A percentile compares a stretch with the other conserved stretches of the same genome.
Evolutionary conservation across 768 basidiomycete genomes (phyloP).

Genomic region (Phallus indusiatus): DNA sequence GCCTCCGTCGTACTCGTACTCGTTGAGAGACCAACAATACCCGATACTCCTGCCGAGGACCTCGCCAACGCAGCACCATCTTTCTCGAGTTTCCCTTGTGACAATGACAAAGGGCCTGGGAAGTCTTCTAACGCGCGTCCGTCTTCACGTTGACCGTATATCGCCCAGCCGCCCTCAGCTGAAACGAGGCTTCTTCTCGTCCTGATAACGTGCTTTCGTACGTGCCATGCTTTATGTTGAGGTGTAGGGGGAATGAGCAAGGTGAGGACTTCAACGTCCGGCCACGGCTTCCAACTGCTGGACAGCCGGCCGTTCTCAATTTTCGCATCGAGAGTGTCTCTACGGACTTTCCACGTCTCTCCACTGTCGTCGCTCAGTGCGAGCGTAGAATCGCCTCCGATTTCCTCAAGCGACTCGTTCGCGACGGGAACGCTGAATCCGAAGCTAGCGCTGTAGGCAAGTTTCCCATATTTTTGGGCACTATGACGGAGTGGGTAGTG

Average conservation of each 20-base stretch:
- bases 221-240: constrained; percentile 52
- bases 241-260: constrained; percentile 58
- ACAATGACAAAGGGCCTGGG: constrained; percentile 19
- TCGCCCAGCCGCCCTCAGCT: constrained; percentile 64
- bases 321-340: constrained; percentile 52
- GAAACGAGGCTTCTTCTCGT: constrained; percentile 41
- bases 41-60: constrained; percentile 54
- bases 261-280: constrained; percentile 63
- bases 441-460: constrained; percentile 69
- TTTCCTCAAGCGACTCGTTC: constrained; percentile 57
- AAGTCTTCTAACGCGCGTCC: constrained; percentile 48
- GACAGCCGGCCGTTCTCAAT: constrained; percentile 43
- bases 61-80: constrained; percentile 40
- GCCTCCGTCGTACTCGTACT: no score
- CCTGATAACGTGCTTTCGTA: constrained; percentile 55
- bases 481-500: constrained; percentile 73
- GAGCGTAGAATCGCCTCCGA: constrained; percentile 60
- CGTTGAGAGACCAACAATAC: constrained; percentile 39
- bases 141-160: constrained; percentile 56
- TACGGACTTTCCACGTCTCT: constrained; percentile 62
- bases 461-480: constrained; percentile 71
- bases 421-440: constrained; percentile 69
- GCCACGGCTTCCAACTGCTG: constrained; percentile 70
- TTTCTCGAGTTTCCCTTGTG: constrained; percentile 38
- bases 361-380: constrained; percentile 63